Conservation (phyloP, 2,329 filamentous ascomycete genomes). For the Hymenoscyphus occultus region DNA sequence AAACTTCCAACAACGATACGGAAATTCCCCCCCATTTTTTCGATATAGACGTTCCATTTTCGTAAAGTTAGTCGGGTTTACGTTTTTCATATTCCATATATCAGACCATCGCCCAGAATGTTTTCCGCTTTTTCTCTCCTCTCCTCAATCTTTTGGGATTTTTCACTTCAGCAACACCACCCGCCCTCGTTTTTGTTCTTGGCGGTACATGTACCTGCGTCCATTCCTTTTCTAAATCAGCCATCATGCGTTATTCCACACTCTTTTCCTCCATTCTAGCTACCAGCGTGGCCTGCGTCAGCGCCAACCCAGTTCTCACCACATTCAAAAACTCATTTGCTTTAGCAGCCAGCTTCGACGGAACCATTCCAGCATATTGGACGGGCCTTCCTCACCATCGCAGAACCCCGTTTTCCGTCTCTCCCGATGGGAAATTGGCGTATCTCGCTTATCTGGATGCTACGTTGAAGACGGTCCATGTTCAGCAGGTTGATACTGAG, state of each 20-base stretch:
- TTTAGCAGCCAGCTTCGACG: slow-evolving; percentile 52
- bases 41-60: not conserved
- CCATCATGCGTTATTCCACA: slow-evolving; percentile 24
- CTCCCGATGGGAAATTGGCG: slow-evolving; percentile 56
- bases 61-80: not conserved
- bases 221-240: slow-evolving; percentile 18
- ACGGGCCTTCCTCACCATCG: slow-evolving; percentile 59
- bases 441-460: slow-evolving; percentile 60
- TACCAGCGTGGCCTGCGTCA: slow-evolving; percentile 20
- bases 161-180: not conserved
- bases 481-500: slow-evolving; percentile 53
- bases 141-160: slow-evolving; percentile 5
- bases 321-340: slow-evolving; percentile 44
- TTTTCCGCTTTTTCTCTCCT: not conserved
- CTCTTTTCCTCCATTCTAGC: slow-evolving; percentile 27
- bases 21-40: not conserved
- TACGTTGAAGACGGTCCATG: slow-evolving; percentile 52
- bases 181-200: not conserved
- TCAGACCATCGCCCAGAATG: not conserved
- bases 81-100: not conserved
- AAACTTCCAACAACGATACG: not conserved
- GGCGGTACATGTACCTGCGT: slow-evolving; percentile 13
- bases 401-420: slow-evolving; percentile 60
- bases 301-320: slow-evolving; percentile 25
- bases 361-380: slow-evolving; percentile 59